Evolutionary conservation across 495 filamentous ascomycete species (phyloP).

Genomic region (Penicillium egyptiacum): DNA sequence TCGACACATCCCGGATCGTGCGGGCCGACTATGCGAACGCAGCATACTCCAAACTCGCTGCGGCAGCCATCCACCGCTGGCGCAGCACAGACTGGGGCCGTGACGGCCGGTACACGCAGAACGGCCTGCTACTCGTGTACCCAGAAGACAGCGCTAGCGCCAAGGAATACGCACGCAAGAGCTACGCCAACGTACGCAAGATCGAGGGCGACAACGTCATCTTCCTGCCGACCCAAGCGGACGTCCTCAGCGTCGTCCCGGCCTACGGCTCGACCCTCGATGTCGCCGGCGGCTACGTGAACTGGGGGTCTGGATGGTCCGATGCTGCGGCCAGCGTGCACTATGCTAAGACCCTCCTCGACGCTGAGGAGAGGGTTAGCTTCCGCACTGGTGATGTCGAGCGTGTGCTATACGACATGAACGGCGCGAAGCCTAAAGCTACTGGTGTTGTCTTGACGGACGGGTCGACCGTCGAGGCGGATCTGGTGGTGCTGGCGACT

Average conservation of each 20-base stretch:
- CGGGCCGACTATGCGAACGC: conserved; percentile 77
- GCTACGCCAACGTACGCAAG: conserved; percentile 62
- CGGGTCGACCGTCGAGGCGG: conserved; percentile 58
- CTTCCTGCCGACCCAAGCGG: conserved; percentile 45
- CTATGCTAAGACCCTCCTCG: conserved; percentile 64
- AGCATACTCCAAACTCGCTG: conserved; percentile 68
- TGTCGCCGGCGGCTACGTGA: conserved; percentile 75
- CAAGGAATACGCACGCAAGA: conserved; percentile 63
- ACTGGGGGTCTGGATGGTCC: conserved; percentile 77
- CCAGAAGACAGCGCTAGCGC: conserved; percentile 49
- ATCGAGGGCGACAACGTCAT: conserved; percentile 48
- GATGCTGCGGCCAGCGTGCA: conserved; percentile 74
- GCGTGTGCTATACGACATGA: conserved; percentile 45
- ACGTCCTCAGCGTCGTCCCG: conserved; percentile 43
- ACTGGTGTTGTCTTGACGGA: conserved; percentile 55
- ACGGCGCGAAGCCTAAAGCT: conserved; percentile 38
- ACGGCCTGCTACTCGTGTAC: conserved; percentile 68
- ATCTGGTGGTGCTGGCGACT: conserved; percentile 75
- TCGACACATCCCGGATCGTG: conserved; percentile 77
- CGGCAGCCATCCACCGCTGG: conserved; percentile 69
- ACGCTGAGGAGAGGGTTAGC: conserved; percentile 56
- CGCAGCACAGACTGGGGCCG: conserved; percentile 60
- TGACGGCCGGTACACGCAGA: conserved; percentile 71
- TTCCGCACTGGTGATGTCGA: conserved; percentile 65
- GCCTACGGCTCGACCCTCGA: conserved; percentile 48